Percentiles rank a stretch among this genome's conserved stretches.
Conservation (phyloP, 305 asterid genomes). For the Fraxinus greggii region DNA sequence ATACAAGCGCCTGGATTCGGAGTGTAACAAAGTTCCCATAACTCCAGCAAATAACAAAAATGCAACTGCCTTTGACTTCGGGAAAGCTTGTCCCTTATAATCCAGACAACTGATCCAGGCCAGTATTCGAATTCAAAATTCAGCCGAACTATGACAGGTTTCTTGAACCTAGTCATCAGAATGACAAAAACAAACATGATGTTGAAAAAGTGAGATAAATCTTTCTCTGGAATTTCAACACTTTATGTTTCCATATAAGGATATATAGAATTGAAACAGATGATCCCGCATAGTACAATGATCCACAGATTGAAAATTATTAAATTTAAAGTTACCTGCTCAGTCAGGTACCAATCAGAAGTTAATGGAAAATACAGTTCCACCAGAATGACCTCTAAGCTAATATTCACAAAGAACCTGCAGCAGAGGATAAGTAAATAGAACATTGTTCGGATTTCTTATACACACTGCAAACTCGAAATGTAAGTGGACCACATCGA, state of each 20-base stretch:
- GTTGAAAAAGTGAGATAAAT: slow-evolving; percentile 2
- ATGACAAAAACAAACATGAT: slow-evolving; percentile 3
- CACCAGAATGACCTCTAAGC: slow-evolving; percentile 10
- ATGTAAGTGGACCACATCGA: neutral
- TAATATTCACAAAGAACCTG: slow-evolving; percentile 38
- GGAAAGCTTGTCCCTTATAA: slow-evolving; percentile 35
- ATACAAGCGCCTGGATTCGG: slow-evolving; percentile 70
- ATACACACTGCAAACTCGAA: slow-evolving; percentile 4
- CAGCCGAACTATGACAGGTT: slow-evolving; percentile 16
- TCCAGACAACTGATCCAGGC: slow-evolving; percentile 31
- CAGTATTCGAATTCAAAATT: slow-evolving; percentile 28
- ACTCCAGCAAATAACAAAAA: slow-evolving; percentile 44
- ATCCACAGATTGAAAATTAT: neutral
- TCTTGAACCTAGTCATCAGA: slow-evolving; percentile 31
- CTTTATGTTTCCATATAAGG: neutral
- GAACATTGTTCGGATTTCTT: slow-evolving; percentile 15
- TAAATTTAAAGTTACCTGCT: slow-evolving; percentile 24
- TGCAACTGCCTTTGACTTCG: slow-evolving; percentile 45
- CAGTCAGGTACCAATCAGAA: slow-evolving; percentile 6
- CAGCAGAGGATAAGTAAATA: slow-evolving; percentile 13
- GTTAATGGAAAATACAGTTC: slow-evolving; percentile 18
- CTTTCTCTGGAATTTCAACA: neutral
- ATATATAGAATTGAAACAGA: neutral
- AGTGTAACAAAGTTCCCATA: slow-evolving; percentile 61
- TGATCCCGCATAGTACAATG: neutral